phyloP scores from a whole-genome alignment of 2,329 filamentous ascomycete genomes.

The Dactylellina leptospora region DNA sequence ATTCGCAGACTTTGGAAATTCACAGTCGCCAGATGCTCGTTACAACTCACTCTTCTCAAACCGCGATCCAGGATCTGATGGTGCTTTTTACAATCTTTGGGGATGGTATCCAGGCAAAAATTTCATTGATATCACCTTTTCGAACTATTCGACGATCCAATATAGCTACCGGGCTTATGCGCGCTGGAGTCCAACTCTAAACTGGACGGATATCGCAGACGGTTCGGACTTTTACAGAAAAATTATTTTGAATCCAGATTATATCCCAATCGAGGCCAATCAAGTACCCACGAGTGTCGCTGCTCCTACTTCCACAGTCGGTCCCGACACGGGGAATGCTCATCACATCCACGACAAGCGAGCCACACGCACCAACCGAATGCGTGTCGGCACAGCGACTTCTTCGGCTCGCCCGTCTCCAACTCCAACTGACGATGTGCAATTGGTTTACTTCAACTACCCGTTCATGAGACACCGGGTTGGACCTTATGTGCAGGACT shows the following conservation, averaged over 20 bases:
- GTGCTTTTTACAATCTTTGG: slow-evolving; percentile 26
- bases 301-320: not conserved
- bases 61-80: slow-evolving; percentile 40
- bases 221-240: slow-evolving; percentile 37
- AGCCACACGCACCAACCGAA: slow-evolving; percentile 6
- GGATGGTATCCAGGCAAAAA: slow-evolving; percentile 50
- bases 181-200: slow-evolving; percentile 22
- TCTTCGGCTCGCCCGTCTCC: not conserved
- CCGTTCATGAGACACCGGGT: slow-evolving; percentile 42
- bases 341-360: slow-evolving; percentile 15
- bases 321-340: not conserved
- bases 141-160: slow-evolving; percentile 28
- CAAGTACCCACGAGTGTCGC: not conserved
- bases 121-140: slow-evolving; percentile 33
- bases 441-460: slow-evolving; percentile 34
- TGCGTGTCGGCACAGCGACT: not conserved
- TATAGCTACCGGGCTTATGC: slow-evolving; percentile 31
- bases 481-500: slow-evolving; percentile 37
- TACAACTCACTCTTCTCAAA: slow-evolving; percentile 47
- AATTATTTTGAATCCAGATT: slow-evolving; percentile 34
- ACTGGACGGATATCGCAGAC: slow-evolving; percentile 43
- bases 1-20: slow-evolving; percentile 31
- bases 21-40: slow-evolving; percentile 48
- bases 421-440: not conserved
- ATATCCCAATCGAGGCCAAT: slow-evolving; percentile 1